Evolutionary conservation across 495 filamentous ascomycete species (phyloP).

Genomic region (Neurospora sp.): DNA sequence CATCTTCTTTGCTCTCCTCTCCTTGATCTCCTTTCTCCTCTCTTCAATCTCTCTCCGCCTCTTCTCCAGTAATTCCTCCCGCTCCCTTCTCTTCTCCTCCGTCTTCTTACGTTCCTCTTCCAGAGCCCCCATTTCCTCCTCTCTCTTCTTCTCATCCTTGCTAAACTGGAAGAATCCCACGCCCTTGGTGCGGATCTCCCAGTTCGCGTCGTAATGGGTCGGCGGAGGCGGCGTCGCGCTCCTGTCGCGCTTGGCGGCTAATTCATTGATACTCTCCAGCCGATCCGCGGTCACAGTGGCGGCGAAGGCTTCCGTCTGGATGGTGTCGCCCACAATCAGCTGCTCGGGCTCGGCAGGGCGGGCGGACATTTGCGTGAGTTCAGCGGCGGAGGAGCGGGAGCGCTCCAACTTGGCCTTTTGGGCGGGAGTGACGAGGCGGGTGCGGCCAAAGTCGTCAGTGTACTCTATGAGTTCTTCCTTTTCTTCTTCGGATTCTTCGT

Average conservation of each 20-base stretch:
- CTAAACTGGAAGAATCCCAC: conserved; percentile 86
- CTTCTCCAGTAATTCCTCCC: conserved; percentile 43
- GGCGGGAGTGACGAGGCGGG: conserved; percentile 53
- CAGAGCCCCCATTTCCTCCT: conserved; percentile 67
- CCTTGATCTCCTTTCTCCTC: conserved; percentile 41
- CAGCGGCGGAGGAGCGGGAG: conserved; percentile 33
- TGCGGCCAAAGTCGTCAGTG: conserved; percentile 82
- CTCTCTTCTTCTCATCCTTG: conserved; percentile 52
- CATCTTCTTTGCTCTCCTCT: conserved; percentile 52
- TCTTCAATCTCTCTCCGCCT: conserved; percentile 43
- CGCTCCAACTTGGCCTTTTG: conserved; percentile 50
- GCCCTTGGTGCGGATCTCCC: conserved; percentile 77
- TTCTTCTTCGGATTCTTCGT: conserved; percentile 28
- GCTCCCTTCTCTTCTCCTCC: conserved; percentile 47
- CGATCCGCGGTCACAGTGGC: conserved; percentile 46
- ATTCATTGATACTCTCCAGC: conserved; percentile 46
- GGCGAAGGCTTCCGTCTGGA: conserved; percentile 74
- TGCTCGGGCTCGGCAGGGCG: conserved; percentile 52
- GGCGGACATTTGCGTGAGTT: conserved; percentile 36
- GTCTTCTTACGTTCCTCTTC: conserved; percentile 58
- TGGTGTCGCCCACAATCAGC: conserved; percentile 74
- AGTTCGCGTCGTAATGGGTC: conserved; percentile 73
- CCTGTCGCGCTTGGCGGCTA: conserved; percentile 65
- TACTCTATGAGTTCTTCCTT: conserved; percentile 62
- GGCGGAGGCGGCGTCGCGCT: conserved; percentile 66